A percentile compares a stretch with the other conserved stretches of the same genome.
These are phyloP conservation scores for Sabuloglossum arenarium DNA, from an alignment of 495 filamentous ascomycete genomes.

Conservation along the genomic window DNA sequence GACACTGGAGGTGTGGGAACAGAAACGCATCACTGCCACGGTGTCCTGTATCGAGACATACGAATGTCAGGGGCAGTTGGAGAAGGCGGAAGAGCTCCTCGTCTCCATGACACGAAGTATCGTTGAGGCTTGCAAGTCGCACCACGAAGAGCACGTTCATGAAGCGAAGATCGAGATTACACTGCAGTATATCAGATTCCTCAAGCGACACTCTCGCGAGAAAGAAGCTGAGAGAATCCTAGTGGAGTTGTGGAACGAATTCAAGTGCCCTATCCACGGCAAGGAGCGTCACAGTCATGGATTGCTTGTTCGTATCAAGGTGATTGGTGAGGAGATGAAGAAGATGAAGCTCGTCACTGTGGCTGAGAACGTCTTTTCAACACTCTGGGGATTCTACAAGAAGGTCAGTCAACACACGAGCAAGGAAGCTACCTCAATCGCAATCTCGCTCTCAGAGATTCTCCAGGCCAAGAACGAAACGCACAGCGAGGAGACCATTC, in stretches of 20 bases:
- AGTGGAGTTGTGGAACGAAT: slow-evolving; percentile 27
- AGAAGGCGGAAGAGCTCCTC: slow-evolving; percentile 8
- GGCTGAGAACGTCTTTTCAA: slow-evolving; percentile 26
- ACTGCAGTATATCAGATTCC: slow-evolving; percentile 34
- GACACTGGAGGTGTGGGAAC: slow-evolving; percentile 7
- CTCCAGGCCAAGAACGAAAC: slow-evolving; percentile 20
- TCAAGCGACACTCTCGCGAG: slow-evolving; percentile 23
- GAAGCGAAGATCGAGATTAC: slow-evolving; percentile 35
- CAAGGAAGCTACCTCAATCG: slow-evolving; percentile 17
- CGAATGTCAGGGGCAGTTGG: not conserved
- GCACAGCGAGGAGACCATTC: slow-evolving; percentile 20
- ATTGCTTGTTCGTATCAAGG: slow-evolving; percentile 23
- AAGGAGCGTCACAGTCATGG: slow-evolving; percentile 8
- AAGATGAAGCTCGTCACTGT: slow-evolving; percentile 22
- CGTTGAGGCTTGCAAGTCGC: slow-evolving; percentile 1
- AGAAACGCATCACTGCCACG: slow-evolving; percentile 6
- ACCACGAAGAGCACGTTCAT: slow-evolving; percentile 15
- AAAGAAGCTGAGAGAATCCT: slow-evolving; percentile 28
- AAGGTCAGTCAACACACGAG: slow-evolving; percentile 19
- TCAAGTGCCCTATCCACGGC: slow-evolving; percentile 14
- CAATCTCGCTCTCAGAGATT: slow-evolving; percentile 24
- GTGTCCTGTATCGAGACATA: not conserved
- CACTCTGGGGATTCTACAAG: slow-evolving; percentile 24
- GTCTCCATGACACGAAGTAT: slow-evolving; percentile 5
- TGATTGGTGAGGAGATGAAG: slow-evolving; percentile 26